Evolutionary conservation across 345 rosid genomes (phyloP).

Genomic region (Lumnitzera racemosa): DNA sequence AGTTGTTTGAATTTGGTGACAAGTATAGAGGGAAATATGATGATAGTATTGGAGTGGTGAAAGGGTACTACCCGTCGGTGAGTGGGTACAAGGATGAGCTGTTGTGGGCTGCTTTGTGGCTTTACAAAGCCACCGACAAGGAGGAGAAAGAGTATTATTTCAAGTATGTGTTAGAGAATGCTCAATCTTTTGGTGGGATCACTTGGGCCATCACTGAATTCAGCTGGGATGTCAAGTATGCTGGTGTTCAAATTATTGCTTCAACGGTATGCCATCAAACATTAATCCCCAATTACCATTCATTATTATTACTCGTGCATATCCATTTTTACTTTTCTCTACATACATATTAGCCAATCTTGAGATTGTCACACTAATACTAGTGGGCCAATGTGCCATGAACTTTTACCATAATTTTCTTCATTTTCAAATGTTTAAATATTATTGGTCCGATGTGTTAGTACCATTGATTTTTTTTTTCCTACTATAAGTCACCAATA

Average conservation of each 20-base stretch:
- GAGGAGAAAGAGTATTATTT: conserved; percentile 20
- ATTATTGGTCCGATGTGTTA: too few species aligned
- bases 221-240: conserved; percentile 73
- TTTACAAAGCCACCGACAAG: conserved; percentile 56
- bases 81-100: conserved; percentile 72
- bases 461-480: too few species aligned
- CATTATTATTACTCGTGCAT: background rate
- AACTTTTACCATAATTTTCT: too few species aligned
- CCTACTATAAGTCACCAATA: too few species aligned
- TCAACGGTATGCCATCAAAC: conserved; percentile 25
- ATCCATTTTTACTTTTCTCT: background rate
- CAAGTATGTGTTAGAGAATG: conserved; percentile 36
- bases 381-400: too few species aligned
- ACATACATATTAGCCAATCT: background rate
- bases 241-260: conserved; percentile 50
- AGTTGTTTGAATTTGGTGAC: conserved; percentile 70
- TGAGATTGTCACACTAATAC: too few species aligned
- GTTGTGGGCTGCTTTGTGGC: conserved; percentile 72
- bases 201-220: conserved; percentile 66
- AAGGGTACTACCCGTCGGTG: conserved; percentile 57
- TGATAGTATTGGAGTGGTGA: conserved; percentile 35
- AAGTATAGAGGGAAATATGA: conserved; percentile 55
- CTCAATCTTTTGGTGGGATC: conserved; percentile 42
- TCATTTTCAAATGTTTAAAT: too few species aligned
- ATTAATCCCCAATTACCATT: too few species aligned